Evolutionary conservation across 768 basidiomycete species (phyloP), one percentile per base, ranked within the genome.

Genomic region (Lentinula raphanica): DNA sequence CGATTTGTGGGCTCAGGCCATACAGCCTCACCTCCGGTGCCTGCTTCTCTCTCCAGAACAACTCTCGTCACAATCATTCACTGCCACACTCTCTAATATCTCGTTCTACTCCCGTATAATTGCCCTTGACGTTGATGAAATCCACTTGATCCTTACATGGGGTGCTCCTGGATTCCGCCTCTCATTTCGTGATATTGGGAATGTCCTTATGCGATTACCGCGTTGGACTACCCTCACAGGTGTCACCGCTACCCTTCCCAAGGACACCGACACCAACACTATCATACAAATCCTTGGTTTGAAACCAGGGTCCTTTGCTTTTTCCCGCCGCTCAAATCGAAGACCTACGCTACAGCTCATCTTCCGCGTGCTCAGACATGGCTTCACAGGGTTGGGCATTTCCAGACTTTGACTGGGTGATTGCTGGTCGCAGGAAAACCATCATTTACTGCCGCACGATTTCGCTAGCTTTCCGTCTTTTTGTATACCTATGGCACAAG

Each of bases 181-280:
- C 6, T 49, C 48, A 27, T 49, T 49, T 21, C 9, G 48, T 11
- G 48, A 49, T n/a, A 49, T 49, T n/a, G 48, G 48, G n/a, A 49
- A 49, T n/a, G 48, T 25, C n/a, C 48, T 49, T 8, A 49, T 49
- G 48, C 48, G 48, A 9, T 25, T 49, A 7, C 48, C 48, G 5
- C 6, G 25, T 11, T 31, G 48, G 23, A 49, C 48, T 17, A 49
- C 48, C 15, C n/a, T 58, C 44, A 51, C 39, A 36, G 32, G 57
- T 23, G 58, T 61, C 59, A 60, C 44, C 40, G 51, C 57, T 59
- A 68, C 68, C 65, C 69, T 49, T 6, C 8, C 48, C 27, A 8
- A 5, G 23, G 48, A 25, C 25, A 21, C 23, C 9, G 25, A 27
- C 27, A 17, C 48, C n/a, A n/a, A 49, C 15, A 49, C 23, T 17